Base-by-base conservation (phyloP, 2,329 filamentous ascomycete species). In the Verticillium nonalfalfae region DNA sequence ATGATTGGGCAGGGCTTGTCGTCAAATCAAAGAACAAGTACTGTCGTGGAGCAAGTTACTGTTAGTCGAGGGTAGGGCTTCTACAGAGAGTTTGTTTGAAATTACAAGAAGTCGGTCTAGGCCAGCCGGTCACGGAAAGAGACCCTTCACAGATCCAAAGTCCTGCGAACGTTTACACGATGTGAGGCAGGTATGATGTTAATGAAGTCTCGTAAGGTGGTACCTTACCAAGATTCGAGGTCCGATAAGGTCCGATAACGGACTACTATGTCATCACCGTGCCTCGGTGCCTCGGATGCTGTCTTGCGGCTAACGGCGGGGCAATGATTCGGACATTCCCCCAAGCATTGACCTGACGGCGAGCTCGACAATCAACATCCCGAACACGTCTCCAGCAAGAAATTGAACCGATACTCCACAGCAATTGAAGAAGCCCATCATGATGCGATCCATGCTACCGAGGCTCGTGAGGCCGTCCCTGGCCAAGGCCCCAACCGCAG, bases 401-500 rank as follows among this genome's bases (percentile, higher is more conserved):
- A 31, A 31, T 21, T 26, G 45, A 52, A 13, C 7, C n/a, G 13
- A 7, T 18, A 13, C 45, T 11, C 7, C 2, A n/a, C 39, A 26
- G 9, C 45, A 52, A 21, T 52, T 52, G 26, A 31, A 31, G 26
- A 31, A 31, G 26, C 26, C 26, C 45, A 52, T 18, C 18, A 52
- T 52, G 45, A 18, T 18, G 21, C 45, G 45, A 52, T 21, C 7
- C 18, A 10, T 52, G 45, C 34, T 64, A 58, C 61, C 62, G 33
- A 65, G 57, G 36, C 54, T 60, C 35, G 56, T 57, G 33, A 61
- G 58, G 13, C 63, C 55, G 63, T 60, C 57, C 56, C 62, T 63
- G 54, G 60, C 64, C 21, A 65, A 61, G 58, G 64, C 59, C 36
- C 54, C 64, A 13, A 21, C 18, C 13, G 45, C 45, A 21, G 18